Percentiles rank a stretch among this genome's conserved stretches.
Evolutionary conservation across 2,329 filamentous ascomycete species (phyloP).

Genomic region (Xylaria sp.): DNA sequence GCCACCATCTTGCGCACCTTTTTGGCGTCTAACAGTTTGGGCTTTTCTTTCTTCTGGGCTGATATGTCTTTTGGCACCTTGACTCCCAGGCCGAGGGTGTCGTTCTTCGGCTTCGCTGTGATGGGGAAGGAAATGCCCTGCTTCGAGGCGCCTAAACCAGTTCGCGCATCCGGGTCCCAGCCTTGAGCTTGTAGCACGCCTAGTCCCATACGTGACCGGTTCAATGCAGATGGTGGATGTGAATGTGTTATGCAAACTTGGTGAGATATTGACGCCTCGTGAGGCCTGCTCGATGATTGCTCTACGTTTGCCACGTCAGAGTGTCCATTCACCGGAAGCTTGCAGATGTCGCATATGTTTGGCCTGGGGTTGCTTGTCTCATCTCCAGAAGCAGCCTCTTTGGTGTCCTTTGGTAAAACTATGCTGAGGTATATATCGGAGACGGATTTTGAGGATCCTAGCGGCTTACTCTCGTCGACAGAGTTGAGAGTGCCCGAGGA

Average conservation of each 20-base stretch:
- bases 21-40: slow-evolving; percentile 73
- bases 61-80: slow-evolving; percentile 55
- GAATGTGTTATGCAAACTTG: slow-evolving; percentile 76
- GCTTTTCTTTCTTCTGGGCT: slow-evolving; percentile 55
- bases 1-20: slow-evolving; percentile 71
- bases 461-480: slow-evolving; percentile 40
- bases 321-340: slow-evolving; percentile 60
- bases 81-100: slow-evolving; percentile 79
- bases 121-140: slow-evolving; percentile 82
- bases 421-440: slow-evolving; percentile 74
- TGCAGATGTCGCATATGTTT: slow-evolving; percentile 67
- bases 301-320: slow-evolving; percentile 22
- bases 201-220: slow-evolving; percentile 76
- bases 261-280: slow-evolving; percentile 74
- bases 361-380: slow-evolving; percentile 34
- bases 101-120: slow-evolving; percentile 76
- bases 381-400: slow-evolving; percentile 28
- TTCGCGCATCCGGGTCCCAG: slow-evolving; percentile 78
- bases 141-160: slow-evolving; percentile 76
- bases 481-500: slow-evolving; percentile 53
- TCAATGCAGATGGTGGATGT: slow-evolving; percentile 76
- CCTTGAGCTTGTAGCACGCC: slow-evolving; percentile 73
- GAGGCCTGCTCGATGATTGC: slow-evolving; percentile 47
- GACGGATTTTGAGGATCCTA: slow-evolving; percentile 51
- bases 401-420: slow-evolving; percentile 63